Evolutionary conservation across 371 early-diverging fungal genomes (phyloP), one percentile per base, ranked within the genome.

Genomic region (Rhizopus sp.): DNA sequence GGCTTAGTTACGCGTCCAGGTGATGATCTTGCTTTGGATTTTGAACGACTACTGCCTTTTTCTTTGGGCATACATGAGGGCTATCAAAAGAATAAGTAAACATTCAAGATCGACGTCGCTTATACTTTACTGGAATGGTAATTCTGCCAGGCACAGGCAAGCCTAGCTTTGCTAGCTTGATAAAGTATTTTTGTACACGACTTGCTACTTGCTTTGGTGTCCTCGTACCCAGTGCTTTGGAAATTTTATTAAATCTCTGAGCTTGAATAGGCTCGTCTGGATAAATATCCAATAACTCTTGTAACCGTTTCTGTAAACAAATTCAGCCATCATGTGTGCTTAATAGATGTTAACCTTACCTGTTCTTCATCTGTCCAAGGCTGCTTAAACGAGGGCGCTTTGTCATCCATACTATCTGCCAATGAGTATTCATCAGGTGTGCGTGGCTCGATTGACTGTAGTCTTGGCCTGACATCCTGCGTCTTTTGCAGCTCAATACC

Each of bases 361-460:
- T 86, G 87, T 51, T 86, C 87, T 53, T 84, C 84, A 57, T 87
- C 84, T 8, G 84, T 71, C 87, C 84, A 87, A 9, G 85, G 83
- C 45, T 75, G 75, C 56, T 87, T 87, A 53, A 82, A 77, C 3
- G 75, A 76, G 9, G 70, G 66, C 3, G 72, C 59, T 52, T 79
- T 69, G 7, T 50, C 41, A 30, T 68, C 61, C 50, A 9, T 7
- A 7, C 46, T 29, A 34, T 62, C 61, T 3, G 44, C 40, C 7
- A 55, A 50, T 5, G 32, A 31, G 29, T 44, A 39, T 32, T 69
- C 65, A 44, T 65, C 65, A 9, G 62, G 58, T 40, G 59, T 66
- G 47, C 62, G 69, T 33, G 69, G 68, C 47, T 68, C 68, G 46
- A 63, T 63, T 0, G 63, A 63, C 37, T 56, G 62, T 12, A 59